A percentile compares a stretch with the other conserved stretches of the same genome.
phyloP scores from a whole-genome alignment of 169 alveolate genomes.

The Eimeria praecox region DNA sequence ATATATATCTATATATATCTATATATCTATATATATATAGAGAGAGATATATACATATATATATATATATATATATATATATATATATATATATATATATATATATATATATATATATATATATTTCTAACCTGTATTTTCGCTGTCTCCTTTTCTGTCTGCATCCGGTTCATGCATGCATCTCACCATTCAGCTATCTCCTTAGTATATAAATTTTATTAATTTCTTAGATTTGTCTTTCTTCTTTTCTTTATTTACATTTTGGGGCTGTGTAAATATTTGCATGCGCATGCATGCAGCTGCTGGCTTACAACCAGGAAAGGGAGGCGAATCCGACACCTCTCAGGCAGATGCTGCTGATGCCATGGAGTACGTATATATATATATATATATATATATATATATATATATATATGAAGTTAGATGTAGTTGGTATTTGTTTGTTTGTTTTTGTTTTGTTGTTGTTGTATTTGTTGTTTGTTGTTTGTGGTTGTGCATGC shows the following conservation, averaged over 20 bases:
- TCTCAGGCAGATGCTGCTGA: conserved; percentile 65
- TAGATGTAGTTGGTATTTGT: neutral
- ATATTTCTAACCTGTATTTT: too few relatives aligned
- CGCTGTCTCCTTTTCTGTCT: neutral
- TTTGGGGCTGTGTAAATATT: neutral
- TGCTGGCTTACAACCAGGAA: conserved; percentile 89
- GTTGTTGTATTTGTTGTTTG: too few relatives aligned
- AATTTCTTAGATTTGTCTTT: neutral
- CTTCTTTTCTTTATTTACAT: neutral
- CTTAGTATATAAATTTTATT: neutral
- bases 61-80: too few relatives aligned
- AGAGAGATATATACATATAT: too few relatives aligned
- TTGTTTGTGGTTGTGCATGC: too few relatives aligned
- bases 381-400: too few relatives aligned
- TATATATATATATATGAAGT: neutral
- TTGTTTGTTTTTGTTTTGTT: too few relatives aligned
- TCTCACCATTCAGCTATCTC: neutral
- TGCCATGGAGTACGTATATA: conserved; percentile 79
- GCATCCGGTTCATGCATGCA: neutral
- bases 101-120: neutral
- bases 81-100: neutral
- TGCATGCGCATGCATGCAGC: conserved; percentile 80
- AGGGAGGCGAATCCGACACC: conserved; percentile 60
- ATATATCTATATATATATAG: too few relatives aligned
- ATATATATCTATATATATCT: too few relatives aligned